These are phyloP conservation scores for Pigoraptor vietnamica DNA, from an alignment of 78 protist species.

Conservation along the genomic window DNA sequence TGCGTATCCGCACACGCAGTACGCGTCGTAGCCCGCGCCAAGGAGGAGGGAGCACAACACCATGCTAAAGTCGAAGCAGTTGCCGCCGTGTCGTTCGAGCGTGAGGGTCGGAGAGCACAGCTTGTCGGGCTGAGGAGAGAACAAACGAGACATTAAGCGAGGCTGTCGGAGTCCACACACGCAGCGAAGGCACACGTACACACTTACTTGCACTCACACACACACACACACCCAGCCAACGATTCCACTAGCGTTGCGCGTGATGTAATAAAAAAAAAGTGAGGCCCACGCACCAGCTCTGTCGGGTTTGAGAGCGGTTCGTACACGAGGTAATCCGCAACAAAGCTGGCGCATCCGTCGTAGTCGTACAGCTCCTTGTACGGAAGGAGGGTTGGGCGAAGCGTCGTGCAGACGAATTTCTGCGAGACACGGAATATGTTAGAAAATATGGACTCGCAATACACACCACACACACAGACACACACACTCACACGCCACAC, in stretches of 20 bases:
- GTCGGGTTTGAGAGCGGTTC: conserved; percentile 48
- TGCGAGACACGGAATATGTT: not conserved
- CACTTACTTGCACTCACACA: not conserved
- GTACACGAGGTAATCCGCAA: conserved; percentile 52
- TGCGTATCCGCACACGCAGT: conserved; percentile 68
- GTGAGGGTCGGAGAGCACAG: conserved; percentile 44
- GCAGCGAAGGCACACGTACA: not conserved
- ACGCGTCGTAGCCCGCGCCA: conserved; percentile 78
- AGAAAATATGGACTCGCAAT: not conserved
- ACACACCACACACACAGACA: not conserved
- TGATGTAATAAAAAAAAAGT: not conserved
- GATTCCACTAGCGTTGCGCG: too few relatives aligned
- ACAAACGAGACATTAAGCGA: not conserved
- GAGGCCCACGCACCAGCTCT: not conserved
- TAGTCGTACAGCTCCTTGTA: conserved; percentile 39
- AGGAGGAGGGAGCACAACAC: conserved; percentile 54
- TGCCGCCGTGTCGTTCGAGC: conserved; percentile 51
- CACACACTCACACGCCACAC: not conserved
- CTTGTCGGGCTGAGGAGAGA: conserved; percentile 27
- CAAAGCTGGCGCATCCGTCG: conserved; percentile 35
- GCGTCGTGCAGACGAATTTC: conserved; percentile 47
- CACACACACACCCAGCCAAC: not conserved
- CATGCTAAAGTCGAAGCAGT: conserved; percentile 41
- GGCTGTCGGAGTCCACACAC: not conserved
- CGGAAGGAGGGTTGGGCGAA: conserved; percentile 59